phyloP scores from a whole-genome alignment of 106 monocot genomes.

The Platanthera guangdongensis region DNA sequence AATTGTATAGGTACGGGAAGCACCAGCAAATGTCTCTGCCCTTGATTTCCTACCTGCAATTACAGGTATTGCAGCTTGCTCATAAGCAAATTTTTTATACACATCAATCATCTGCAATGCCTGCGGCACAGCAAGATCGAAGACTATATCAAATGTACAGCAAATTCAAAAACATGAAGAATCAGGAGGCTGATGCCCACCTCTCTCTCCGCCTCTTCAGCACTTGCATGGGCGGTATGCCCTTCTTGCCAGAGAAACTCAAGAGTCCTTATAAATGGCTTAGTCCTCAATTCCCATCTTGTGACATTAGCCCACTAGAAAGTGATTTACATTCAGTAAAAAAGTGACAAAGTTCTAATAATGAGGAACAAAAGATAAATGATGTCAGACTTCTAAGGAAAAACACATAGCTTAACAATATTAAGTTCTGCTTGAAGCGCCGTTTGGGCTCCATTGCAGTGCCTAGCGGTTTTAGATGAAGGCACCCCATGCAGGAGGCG shows the following conservation, averaged over 20 bases:
- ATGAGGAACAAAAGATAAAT: neutral
- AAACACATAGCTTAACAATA: neutral
- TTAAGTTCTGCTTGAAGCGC: too few species aligned
- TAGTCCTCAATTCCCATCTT: slow-evolving; percentile 99
- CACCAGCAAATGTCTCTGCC: slow-evolving; percentile 93
- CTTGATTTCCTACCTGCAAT: slow-evolving; percentile 88
- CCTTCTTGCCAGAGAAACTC: slow-evolving; percentile 99
- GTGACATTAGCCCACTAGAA: slow-evolving; percentile 97
- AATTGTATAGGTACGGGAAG: slow-evolving; percentile 85
- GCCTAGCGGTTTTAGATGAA: too few species aligned
- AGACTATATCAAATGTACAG: slow-evolving; percentile 19
- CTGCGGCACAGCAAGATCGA: slow-evolving; percentile 42
- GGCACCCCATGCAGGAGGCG: too few species aligned
- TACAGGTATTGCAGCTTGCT: slow-evolving; percentile 98
- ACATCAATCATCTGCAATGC: slow-evolving; percentile 97
- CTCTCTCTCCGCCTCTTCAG: slow-evolving; percentile 91
- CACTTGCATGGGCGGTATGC: slow-evolving; percentile 96
- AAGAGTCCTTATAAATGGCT: slow-evolving; percentile 95
- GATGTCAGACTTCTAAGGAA: neutral
- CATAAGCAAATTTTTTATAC: slow-evolving; percentile 90
- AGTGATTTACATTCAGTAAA: neutral
- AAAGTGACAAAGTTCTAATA: neutral
- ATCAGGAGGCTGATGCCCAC: slow-evolving; percentile 18
- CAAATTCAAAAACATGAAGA: slow-evolving; percentile 2
- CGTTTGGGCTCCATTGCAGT: too few species aligned